Evolutionary conservation across 805 yeast genomes (phyloP), one percentile per base, ranked within the genome.

Genomic region (Saccharomycopsis olivae): DNA sequence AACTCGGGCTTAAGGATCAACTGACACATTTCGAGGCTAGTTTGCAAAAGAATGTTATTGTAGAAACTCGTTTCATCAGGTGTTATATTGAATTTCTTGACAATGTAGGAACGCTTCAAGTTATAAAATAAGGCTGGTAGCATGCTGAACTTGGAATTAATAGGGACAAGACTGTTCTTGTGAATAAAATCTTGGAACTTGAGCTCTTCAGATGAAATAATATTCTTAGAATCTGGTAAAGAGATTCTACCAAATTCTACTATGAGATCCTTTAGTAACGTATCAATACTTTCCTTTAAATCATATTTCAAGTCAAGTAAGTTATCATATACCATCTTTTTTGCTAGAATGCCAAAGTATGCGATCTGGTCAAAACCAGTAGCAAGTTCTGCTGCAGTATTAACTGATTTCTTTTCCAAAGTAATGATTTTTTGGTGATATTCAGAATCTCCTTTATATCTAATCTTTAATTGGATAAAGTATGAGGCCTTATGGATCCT

Each of bases 11-110:
- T 15, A 25, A 41, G 16, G 9, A 29, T n/a, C 17, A 17, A 19
- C 14, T 13, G n/a, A 8, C 35, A 8, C 21, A 18, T 4, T 6
- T 58, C 35, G 54, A 53, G 6, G 40, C 40, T 15, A 50, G 33
- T 38, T 31, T 44, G 51, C 35, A 55, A 39, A 31, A 61, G 61
- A 53, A 57, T 50, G 33, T 55, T 54, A 43, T 64, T 66, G 43
- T 62, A 55, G 44, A 47, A 57, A 11, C 69, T 64, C n/a, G 69
- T 62, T 47, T 66, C 71, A 40, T 66, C 71, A 0, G 71, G 71
- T 37, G 65, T 59, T 9, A 64, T 56, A 44, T 65, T 65, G 49
- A 64, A 65, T 3, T 61, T 58, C 29, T 56, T 50, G 6, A 65
- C 47, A 21, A 66, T 56, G 3, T 60, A 61, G 37, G 61, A 61